These are phyloP conservation scores for Colletotrichum viniferum DNA, from an alignment of 2,329 filamentous ascomycete species.

Conservation along the genomic window DNA sequence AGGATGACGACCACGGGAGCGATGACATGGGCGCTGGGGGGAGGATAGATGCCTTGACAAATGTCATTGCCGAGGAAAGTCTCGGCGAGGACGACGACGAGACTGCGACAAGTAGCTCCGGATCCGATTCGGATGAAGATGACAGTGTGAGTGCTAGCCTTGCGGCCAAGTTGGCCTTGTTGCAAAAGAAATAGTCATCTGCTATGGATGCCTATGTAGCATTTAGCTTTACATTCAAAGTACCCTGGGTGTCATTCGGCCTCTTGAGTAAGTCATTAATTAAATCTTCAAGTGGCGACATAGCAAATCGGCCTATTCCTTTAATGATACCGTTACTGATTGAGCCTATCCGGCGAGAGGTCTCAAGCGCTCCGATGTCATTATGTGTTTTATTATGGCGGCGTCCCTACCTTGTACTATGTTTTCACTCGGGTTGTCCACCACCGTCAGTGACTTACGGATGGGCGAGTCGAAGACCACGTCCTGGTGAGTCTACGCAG, in stretches of 20 bases:
- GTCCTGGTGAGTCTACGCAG: neutral
- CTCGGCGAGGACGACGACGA: conserved; percentile 40
- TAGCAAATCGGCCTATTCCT: neutral
- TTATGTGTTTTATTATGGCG: neutral
- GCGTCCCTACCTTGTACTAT: neutral
- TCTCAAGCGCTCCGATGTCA: neutral
- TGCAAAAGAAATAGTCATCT: neutral
- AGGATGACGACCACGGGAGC: conserved; percentile 24
- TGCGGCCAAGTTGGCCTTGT: conserved; percentile 15
- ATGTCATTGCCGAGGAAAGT: conserved; percentile 44
- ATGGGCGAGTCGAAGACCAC: neutral
- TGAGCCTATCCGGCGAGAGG: neutral
- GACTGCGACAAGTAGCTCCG: conserved; percentile 46
- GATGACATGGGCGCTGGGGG: conserved; percentile 13
- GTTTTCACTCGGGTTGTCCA: neutral
- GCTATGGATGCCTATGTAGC: neutral
- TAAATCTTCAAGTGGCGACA: neutral
- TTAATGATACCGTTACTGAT: neutral
- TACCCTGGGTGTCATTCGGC: neutral
- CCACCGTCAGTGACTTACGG: neutral
- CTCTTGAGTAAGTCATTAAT: neutral
- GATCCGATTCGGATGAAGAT: conserved; percentile 32
- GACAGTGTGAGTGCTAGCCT: conserved; percentile 12
- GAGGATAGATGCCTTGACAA: conserved; percentile 26
- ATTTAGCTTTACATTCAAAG: neutral